Evolutionary conservation across 2,329 filamentous ascomycete genomes (phyloP).

Genomic region (Emmonsiellopsis sp.): DNA sequence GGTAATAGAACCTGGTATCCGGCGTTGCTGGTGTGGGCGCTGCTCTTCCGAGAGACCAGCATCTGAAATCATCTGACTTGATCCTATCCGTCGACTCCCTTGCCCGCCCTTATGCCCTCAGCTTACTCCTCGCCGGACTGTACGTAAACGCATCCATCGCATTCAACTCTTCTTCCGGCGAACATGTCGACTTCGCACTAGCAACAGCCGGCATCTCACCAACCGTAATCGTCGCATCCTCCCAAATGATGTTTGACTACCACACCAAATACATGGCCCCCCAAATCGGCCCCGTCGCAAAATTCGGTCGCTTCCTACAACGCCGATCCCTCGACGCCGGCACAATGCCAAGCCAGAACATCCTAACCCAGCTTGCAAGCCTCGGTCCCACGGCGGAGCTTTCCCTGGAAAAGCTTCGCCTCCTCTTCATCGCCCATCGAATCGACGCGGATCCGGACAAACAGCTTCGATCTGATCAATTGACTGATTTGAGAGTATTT

Average conservation of each 20-base stretch:
- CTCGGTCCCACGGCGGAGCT: slow-evolving; percentile 31
- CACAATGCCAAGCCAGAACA: slow-evolving; percentile 58
- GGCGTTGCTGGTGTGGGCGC: slow-evolving; percentile 69
- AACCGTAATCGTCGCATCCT: slow-evolving; percentile 71
- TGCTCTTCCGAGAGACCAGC: slow-evolving; percentile 64
- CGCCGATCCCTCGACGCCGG: slow-evolving; percentile 62
- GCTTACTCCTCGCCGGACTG: slow-evolving; percentile 70
- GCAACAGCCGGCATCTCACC: slow-evolving; percentile 68
- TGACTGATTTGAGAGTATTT: slow-evolving; percentile 75
- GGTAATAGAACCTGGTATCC: slow-evolving; percentile 65
- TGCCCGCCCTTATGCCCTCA: slow-evolving; percentile 67
- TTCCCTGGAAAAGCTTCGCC: slow-evolving; percentile 59
- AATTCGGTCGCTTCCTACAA: slow-evolving; percentile 61
- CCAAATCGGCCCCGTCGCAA: slow-evolving; percentile 54
- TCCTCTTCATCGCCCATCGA: slow-evolving; percentile 71
- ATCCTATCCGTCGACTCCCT: slow-evolving; percentile 79
- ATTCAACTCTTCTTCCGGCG: slow-evolving; percentile 76
- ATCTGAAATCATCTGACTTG: slow-evolving; percentile 64
- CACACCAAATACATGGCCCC: slow-evolving; percentile 54
- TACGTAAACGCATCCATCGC: slow-evolving; percentile 78
- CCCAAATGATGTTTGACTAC: slow-evolving; percentile 59
- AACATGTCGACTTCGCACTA: slow-evolving; percentile 59
- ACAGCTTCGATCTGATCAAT: slow-evolving; percentile 55
- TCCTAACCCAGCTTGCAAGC: slow-evolving; percentile 42
- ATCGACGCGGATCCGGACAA: slow-evolving; percentile 51